Conservation (phyloP, 495 filamentous ascomycete species). For the Haplographium delicatum region DNA sequence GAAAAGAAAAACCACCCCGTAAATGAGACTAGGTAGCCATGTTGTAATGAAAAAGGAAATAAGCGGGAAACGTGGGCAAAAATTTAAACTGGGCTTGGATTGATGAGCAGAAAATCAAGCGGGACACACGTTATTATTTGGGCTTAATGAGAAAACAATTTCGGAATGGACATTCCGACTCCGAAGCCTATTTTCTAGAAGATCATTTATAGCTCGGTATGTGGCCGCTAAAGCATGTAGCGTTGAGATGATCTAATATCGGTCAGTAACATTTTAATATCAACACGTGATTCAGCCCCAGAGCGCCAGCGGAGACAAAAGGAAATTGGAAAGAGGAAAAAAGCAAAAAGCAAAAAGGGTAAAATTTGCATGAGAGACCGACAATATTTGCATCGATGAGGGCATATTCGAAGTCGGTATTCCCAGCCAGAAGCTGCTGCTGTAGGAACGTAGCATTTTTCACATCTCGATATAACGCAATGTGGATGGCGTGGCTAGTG, state of each 20-base stretch:
- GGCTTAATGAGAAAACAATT: slow-evolving; percentile 75
- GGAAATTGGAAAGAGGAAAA: background rate
- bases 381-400: slow-evolving; percentile 70
- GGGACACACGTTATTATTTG: slow-evolving; percentile 68
- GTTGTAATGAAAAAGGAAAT: background rate
- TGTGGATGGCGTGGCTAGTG: slow-evolving; percentile 55
- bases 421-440: slow-evolving; percentile 73
- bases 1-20: slow-evolving; percentile 9
- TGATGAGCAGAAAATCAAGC: background rate
- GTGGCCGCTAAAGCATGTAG: slow-evolving; percentile 58
- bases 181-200: slow-evolving; percentile 51
- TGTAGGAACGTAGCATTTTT: slow-evolving; percentile 71
- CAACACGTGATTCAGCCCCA: slow-evolving; percentile 19
- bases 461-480: slow-evolving; percentile 70
- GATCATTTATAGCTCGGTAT: slow-evolving; percentile 70
- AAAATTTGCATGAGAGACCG: too few species aligned
- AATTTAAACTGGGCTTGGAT: too few species aligned
- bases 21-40: background rate
- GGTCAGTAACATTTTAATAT: background rate
- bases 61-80: too few species aligned
- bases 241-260: slow-evolving; percentile 21
- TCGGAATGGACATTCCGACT: slow-evolving; percentile 92
- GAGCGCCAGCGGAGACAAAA: background rate
- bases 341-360: slow-evolving; percentile 3
- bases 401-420: slow-evolving; percentile 84